Evolutionary conservation across 2,329 filamentous ascomycete genomes (phyloP), one percentile per base, ranked within the genome.

Genomic region (Taxawa tesnikishii): DNA sequence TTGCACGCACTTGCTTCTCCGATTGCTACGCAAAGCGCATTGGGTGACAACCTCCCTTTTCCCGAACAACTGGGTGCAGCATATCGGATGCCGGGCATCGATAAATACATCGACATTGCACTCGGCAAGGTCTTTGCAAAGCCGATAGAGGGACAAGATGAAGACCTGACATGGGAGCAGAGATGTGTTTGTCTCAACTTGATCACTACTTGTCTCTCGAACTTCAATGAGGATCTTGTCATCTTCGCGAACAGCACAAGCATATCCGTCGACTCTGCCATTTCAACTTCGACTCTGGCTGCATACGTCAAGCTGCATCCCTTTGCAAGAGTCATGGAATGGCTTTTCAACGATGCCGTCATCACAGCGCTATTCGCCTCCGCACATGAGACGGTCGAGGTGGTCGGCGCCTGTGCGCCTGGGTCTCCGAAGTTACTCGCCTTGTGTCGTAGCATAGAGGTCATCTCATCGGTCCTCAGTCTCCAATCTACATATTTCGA

Each of bases 271-370:
- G 85, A 94, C 51, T 60, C 70, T 7, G 73, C 80, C 11, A 83
- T 93, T 42, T 70, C 70, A 26, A 70, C 83, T 4, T 79, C 78
- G 3, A 81, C 82, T 34, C 64, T 96, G 4, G 73, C 76, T 30
- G 70, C 72, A 5, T 99, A 98, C 51, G 75, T 90, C 37, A 74
- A 76, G 15, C 70, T 94, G 32, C 92, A 98, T 58, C 88, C 92
- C 1, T 98, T 96, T 49, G 77, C 83, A 3, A 75, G 92, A 37
- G 79, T 93, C 11, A 94, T 96, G 82, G 90, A 98, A 51, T 96
- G 90, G 85, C 73, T 98, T 58, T 94, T 93, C 56, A 94, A 93
- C 50, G 83, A 92, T 48, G 83, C 80, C 42, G 83, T 94, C 14
- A 74, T 93, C 46, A 73, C 72, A 42, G 73, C 79, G 10, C 60